phyloP scores from a whole-genome alignment of 2,329 filamentous ascomycete species.

The Aspergillus fumigatus region DNA sequence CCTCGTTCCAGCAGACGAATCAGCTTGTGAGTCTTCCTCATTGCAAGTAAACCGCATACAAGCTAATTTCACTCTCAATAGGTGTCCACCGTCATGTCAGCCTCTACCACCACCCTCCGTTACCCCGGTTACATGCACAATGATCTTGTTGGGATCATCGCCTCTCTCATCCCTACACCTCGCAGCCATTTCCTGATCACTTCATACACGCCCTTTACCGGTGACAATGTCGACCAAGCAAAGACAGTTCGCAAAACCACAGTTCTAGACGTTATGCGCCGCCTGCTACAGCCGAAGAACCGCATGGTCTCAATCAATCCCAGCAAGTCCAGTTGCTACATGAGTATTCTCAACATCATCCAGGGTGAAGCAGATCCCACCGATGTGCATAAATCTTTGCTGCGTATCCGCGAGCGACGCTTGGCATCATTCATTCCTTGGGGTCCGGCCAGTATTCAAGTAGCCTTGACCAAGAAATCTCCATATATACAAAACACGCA shows the following conservation, averaged over 20 bases:
- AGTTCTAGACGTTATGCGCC: conserved; percentile 94
- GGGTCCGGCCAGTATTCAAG: conserved; percentile 96
- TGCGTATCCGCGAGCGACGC: conserved; percentile 89
- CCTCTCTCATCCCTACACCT: conserved; percentile 91
- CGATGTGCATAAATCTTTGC: conserved; percentile 93
- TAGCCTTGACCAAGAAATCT: conserved; percentile 91
- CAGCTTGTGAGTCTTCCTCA: conserved; percentile 61
- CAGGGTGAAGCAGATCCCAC: conserved; percentile 98
- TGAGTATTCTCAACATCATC: conserved; percentile 97
- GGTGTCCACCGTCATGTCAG: conserved; percentile 97
- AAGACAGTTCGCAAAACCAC: conserved; percentile 98
- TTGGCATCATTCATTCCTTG: conserved; percentile 97
- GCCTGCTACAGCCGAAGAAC: conserved; percentile 94
- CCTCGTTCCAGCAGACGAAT: conserved; percentile 96
- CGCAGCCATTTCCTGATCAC: conserved; percentile 98
- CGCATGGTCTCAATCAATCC: conserved; percentile 97
- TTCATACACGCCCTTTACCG: conserved; percentile 95
- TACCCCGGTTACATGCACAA: conserved; percentile 99
- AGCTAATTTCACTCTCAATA: conserved; percentile 25
- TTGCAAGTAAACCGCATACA: neutral
- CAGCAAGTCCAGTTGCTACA: conserved; percentile 97
- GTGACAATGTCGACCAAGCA: conserved; percentile 91
- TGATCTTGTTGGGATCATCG: conserved; percentile 93
- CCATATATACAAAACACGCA: conserved; percentile 94
- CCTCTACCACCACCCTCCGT: conserved; percentile 89